Conservation (phyloP, 148 eudicot genomes). For the Selenicereus undatus region DNA sequence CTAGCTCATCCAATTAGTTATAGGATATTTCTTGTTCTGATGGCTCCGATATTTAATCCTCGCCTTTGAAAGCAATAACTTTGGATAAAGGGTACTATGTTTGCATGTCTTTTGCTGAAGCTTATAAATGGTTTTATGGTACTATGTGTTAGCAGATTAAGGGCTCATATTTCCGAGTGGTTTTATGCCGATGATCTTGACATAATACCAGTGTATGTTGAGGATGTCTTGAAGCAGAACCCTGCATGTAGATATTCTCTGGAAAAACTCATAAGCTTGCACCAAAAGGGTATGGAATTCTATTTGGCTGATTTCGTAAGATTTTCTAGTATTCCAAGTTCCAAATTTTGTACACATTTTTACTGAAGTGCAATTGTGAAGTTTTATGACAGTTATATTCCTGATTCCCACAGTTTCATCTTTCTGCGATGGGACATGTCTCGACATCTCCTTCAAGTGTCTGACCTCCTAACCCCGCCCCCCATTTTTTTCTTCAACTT, state of each 20-base stretch:
- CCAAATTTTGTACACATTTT: not conserved
- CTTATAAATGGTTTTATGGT: not conserved
- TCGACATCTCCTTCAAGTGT: too few relatives aligned
- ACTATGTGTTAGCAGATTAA: constrained; percentile 40
- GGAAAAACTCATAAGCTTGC: constrained; percentile 50
- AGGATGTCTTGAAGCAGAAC: constrained; percentile 67
- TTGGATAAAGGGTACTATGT: not conserved
- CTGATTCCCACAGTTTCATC: too few relatives aligned
- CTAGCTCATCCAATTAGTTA: not conserved
- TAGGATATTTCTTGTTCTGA: not conserved
- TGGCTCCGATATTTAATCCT: not conserved
- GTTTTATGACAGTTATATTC: too few relatives aligned
- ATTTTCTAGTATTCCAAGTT: not conserved
- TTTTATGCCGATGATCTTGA: constrained; percentile 39
- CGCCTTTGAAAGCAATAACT: too few relatives aligned
- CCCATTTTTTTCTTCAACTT: too few relatives aligned
- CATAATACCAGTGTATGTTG: constrained; percentile 46
- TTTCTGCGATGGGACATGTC: too few relatives aligned
- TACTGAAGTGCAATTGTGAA: too few relatives aligned
- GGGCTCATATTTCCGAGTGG: constrained; percentile 56
- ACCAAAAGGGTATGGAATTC: constrained; percentile 47
- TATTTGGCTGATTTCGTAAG: not conserved
- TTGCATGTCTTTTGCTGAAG: not conserved
- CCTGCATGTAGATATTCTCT: constrained; percentile 70
- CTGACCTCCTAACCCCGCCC: too few relatives aligned